Evolutionary conservation across 75 land plant species (phyloP).

Genomic region (Cryptomeria japonica): DNA sequence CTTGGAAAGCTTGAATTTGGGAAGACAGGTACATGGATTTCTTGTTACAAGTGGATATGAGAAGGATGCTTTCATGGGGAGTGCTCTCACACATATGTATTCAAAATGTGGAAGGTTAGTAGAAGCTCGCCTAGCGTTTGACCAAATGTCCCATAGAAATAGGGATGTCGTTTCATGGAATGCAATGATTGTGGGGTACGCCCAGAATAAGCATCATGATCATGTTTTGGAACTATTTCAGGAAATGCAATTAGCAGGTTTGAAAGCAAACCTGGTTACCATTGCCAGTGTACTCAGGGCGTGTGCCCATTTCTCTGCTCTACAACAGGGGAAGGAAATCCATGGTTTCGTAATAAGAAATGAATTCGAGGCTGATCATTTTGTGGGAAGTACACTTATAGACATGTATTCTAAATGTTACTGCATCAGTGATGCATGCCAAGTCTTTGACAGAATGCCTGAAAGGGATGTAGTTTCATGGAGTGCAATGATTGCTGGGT

Average conservation of each 20-base stretch:
- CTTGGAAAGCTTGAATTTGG: conserved; percentile 4
- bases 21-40: conserved; percentile 12
- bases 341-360: conserved; percentile 49
- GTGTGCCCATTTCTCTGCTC: conserved; percentile 22
- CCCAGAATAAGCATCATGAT: conserved; percentile 2
- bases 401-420: conserved; percentile 55
- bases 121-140: conserved; percentile 8
- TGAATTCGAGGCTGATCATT: conserved; percentile 22
- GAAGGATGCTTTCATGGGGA: neutral
- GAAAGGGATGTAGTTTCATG: conserved; percentile 46
- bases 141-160: neutral
- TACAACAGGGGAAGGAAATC: conserved; percentile 39
- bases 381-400: conserved; percentile 52
- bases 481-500: conserved; percentile 61
- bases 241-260: conserved; percentile 4
- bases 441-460: conserved; percentile 36
- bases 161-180: conserved; percentile 18
- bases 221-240: conserved; percentile 13
- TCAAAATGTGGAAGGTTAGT: conserved; percentile 17
- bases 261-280: conserved; percentile 11
- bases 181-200: conserved; percentile 19
- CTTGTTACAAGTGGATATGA: conserved; percentile 12
- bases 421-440: conserved; percentile 33
- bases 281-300: conserved; percentile 4
- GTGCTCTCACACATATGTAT: conserved; percentile 17